Evolutionary conservation across 2,329 filamentous ascomycete species (phyloP).

Genomic region (Aspergillus sp.): DNA sequence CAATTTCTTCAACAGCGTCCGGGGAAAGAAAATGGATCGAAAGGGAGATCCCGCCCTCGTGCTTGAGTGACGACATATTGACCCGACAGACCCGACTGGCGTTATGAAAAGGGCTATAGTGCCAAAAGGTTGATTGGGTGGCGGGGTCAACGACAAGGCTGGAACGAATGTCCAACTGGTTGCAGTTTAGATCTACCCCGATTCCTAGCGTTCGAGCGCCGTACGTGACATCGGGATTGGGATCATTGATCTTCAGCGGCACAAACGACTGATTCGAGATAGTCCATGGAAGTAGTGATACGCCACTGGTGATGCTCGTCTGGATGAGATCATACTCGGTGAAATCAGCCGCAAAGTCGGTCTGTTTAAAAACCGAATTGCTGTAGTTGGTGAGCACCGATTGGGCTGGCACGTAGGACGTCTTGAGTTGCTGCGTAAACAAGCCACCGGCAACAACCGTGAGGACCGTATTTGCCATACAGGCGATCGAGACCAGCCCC

Average conservation of each 20-base stretch:
- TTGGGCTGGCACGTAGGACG: conserved; percentile 22
- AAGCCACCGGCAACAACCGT: conserved; percentile 32
- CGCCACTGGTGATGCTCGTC: conserved; percentile 32
- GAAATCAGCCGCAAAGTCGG: conserved; percentile 31
- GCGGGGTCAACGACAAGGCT: conserved; percentile 14
- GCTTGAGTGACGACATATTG: conserved; percentile 22
- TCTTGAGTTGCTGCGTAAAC: conserved; percentile 30
- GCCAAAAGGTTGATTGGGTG: conserved; percentile 21
- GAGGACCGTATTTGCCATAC: conserved; percentile 27
- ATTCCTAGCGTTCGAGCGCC: conserved; percentile 28
- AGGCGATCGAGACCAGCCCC: conserved; percentile 28
- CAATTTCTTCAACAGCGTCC: conserved; percentile 14
- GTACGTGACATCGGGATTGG: conserved; percentile 22
- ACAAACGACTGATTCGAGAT: conserved; percentile 30
- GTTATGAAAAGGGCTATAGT: conserved; percentile 23
- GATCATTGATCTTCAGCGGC: conserved; percentile 22
- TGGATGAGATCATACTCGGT: conserved; percentile 35
- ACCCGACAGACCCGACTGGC: conserved; percentile 24
- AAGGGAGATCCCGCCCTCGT: conserved; percentile 23
- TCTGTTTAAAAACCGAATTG: conserved; percentile 24
- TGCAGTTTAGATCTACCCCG: conserved; percentile 25
- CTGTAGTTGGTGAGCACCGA: conserved; percentile 29
- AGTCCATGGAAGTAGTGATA: conserved; percentile 31
- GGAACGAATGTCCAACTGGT: conserved; percentile 14
- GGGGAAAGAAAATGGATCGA: conserved; percentile 36